Conservation (phyloP, 2,329 filamentous ascomycete genomes). For the Sarocladiaceae sp. region DNA sequence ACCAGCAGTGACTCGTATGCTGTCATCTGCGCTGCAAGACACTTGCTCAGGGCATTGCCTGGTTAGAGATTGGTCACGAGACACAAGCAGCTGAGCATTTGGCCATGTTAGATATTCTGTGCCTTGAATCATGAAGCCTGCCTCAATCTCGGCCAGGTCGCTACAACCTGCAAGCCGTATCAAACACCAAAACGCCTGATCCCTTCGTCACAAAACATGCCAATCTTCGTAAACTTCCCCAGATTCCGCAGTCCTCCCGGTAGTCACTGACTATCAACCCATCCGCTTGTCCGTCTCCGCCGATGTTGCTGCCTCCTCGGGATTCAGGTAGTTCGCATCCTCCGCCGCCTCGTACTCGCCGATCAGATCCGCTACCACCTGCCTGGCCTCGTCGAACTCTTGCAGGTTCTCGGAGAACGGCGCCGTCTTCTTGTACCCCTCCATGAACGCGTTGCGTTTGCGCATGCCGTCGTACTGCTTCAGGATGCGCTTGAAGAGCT, state of each 20-base stretch:
- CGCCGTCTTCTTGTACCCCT: constrained; percentile 91
- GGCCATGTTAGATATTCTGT: no score
- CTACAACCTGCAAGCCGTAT: not conserved
- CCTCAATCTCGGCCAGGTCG: not conserved
- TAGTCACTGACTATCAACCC: constrained; percentile 21
- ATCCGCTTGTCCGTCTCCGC: constrained; percentile 48
- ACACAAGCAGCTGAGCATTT: no score
- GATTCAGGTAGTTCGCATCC: constrained; percentile 80
- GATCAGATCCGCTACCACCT: constrained; percentile 87
- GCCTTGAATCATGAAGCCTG: no score
- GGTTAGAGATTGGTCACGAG: no score
- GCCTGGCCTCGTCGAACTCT: constrained; percentile 91
- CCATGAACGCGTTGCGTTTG: constrained; percentile 94
- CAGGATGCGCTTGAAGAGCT: constrained; percentile 89
- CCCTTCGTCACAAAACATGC: not conserved
- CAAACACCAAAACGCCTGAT: constrained; percentile 2
- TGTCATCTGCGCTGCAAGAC: not conserved
- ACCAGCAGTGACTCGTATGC: no score
- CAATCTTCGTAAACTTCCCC: not conserved
- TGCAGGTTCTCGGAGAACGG: constrained; percentile 86
- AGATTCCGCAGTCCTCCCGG: not conserved
- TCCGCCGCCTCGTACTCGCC: constrained; percentile 95
- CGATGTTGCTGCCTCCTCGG: constrained; percentile 45
- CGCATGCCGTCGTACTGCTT: constrained; percentile 89
- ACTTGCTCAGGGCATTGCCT: no score